Evolutionary conservation across 2,329 filamentous ascomycete species (phyloP), one percentile per base, ranked within the genome.

Genomic region (Seiridium unicorne): DNA sequence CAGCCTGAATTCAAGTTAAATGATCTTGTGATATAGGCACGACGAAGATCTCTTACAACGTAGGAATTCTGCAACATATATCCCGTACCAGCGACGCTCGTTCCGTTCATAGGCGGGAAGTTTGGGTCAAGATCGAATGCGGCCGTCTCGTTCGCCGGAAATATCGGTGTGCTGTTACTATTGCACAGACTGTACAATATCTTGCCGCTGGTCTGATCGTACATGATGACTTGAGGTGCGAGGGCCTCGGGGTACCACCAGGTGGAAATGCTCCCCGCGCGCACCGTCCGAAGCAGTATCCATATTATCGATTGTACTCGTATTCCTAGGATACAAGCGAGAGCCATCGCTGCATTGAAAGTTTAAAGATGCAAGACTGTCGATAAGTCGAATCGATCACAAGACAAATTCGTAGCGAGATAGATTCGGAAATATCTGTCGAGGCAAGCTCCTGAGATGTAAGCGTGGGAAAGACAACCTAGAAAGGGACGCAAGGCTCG

Each of bases 181-280:
- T 64, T 62, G 31, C 62, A 64, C 2, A 57, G 48, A 42, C 61
- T 62, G 34, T 62, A 62, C 32, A 55, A 57, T 2, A 62, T 58
- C 8, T 55, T 58, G 32, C 58, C 51, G 10, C 58, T 49, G 2
- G 36, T 44, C 8, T 61, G 42, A 11, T 64, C 61, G 31, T 64
- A 57, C 61, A 61, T 58, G 51, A 57, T 36, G 5, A 62, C 48
- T 9, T 64, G 60, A 1, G 60, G 62, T 2, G 38, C 47, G n/a
- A 18, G 42, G 11, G 31, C 18, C 18, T 26, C 40, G 6, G 26
- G 18, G 10, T 46, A 47, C 40, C 44, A 47, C 55, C 51, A 55
- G 9, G 51, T 55, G 35, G 51, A 42, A 42, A 55, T 55, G 4
- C 36, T 11, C 9, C 51, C 38, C n/a, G 36, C 36, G 26, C 18